Percentiles rank a stretch among this genome's conserved stretches.
These are phyloP conservation scores for Hondaea fermentalgiana DNA, from an alignment of 108 stramenopile genomes.

Conservation along the genomic window DNA sequence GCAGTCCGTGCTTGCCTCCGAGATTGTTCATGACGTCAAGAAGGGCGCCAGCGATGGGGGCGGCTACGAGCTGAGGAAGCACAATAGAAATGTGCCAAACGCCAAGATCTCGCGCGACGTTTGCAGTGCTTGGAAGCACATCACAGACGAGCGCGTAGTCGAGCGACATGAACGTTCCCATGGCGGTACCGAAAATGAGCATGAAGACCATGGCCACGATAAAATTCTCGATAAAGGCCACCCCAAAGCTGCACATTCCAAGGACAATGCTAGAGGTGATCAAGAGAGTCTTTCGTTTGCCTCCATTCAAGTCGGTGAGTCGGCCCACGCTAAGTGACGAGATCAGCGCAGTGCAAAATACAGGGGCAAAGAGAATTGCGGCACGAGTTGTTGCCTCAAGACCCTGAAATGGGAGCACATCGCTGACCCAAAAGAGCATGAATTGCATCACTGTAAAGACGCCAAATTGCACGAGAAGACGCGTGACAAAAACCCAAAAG, in stretches of 20 bases:
- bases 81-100: constrained; percentile 8
- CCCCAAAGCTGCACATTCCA: background rate
- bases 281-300: background rate
- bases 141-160: constrained; percentile 10
- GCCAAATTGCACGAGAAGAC: background rate
- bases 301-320: background rate
- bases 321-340: background rate
- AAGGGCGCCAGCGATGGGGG: background rate
- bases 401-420: background rate
- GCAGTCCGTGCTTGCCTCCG: background rate
- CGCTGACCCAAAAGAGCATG: constrained; percentile 5
- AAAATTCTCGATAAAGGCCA: background rate
- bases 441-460: background rate
- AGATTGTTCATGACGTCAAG: background rate
- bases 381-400: background rate
- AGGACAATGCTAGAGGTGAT: background rate
- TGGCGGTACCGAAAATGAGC: background rate
- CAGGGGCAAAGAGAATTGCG: background rate
- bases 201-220: background rate
- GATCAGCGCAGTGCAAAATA: background rate
- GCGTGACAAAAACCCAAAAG: background rate
- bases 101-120: background rate
- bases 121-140: background rate
- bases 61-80: background rate
- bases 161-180: background rate